Evolutionary conservation across 495 filamentous ascomycete genomes (phyloP), one percentile per base, ranked within the genome.

Genomic region (Xylaria flabelliformis): DNA sequence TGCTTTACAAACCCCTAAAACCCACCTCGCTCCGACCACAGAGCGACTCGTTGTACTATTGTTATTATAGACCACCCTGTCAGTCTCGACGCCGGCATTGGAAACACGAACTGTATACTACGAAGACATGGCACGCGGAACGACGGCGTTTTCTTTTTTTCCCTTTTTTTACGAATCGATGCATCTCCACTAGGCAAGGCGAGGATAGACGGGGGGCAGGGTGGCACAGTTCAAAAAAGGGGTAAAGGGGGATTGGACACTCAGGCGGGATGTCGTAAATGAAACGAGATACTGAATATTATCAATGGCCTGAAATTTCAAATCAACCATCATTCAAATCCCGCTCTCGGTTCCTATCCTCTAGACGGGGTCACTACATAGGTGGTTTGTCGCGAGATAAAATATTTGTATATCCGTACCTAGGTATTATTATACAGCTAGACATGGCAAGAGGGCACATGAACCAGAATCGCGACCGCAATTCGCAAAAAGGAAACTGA

Each of bases 81-180:
- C 59, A 7, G 17, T 46, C n/a, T 19, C 21, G 3, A 4, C 4
- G 26, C 26, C 19, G 24, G 46, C 19, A 64, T 0, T 4, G 1
- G 44, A 32, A 48, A 34, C 21, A 17, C 41, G 24, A 59, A 58
- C 34, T 69, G 42, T 69, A 50, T 69, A 69, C n/a, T 46, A 62
- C 51, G 5, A 24, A 48, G 36, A 69, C 8, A 50, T 6, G 26
- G 32, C 24, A 4, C 42, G 34, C 4, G 55, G 6, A 46, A 42
- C 7, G 9, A 59, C 34, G 21, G 24, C 53, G 24, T 69, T 51
- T 66, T 6, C 26, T 29, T 29, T 29, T 29, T 29, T 29, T 29
- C 26, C 26, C 26, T 36, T 36, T 39, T 48, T 42, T 53, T 42
- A 29, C 62, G 66, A 29, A 44, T 69, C 24, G 29, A 69, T 44